Evolutionary conservation across 177 flowering plant genomes (phyloP).

Genomic region (Vitis hybrid): DNA sequence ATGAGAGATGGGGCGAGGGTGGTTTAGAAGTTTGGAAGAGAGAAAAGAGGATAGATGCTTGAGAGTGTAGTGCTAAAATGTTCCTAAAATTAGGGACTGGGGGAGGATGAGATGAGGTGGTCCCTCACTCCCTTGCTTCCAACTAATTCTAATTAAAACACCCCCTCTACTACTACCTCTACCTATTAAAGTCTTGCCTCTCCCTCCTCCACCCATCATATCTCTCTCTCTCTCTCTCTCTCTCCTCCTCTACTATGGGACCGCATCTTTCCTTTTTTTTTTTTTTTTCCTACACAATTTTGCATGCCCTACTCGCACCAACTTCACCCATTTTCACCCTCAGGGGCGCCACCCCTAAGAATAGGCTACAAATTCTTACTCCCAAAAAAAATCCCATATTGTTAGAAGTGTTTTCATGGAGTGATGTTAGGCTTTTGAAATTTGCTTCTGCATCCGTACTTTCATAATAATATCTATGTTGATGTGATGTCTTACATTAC

Average conservation of each 20-base stretch:
- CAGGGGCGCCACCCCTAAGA: no score
- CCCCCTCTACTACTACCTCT: slow-evolving; percentile 12
- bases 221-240: slow-evolving; percentile 6
- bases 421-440: no score
- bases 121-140: slow-evolving; percentile 39
- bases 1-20: background rate
- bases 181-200: slow-evolving; percentile 23
- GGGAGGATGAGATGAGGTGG: slow-evolving; percentile 47
- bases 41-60: slow-evolving; percentile 31
- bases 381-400: no score
- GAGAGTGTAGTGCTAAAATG: slow-evolving; percentile 18
- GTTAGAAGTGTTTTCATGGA: no score
- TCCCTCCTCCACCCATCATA: slow-evolving; percentile 21
- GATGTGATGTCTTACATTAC: no score
- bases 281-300: slow-evolving; percentile 1
- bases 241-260: slow-evolving; percentile 6
- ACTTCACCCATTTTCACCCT: background rate
- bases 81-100: slow-evolving; percentile 44
- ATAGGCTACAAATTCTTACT: no score
- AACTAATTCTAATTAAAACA: slow-evolving; percentile 50
- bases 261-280: slow-evolving; percentile 12
- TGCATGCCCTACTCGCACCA: background rate
- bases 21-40: slow-evolving; percentile 9
- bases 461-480: no score
- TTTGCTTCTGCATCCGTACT: no score